A percentile compares a stretch with the other conserved stretches of the same genome.
Evolutionary conservation across 1,284 basidiomycete genomes (phyloP).

Genomic region (Ceratobasidium papillatum): DNA sequence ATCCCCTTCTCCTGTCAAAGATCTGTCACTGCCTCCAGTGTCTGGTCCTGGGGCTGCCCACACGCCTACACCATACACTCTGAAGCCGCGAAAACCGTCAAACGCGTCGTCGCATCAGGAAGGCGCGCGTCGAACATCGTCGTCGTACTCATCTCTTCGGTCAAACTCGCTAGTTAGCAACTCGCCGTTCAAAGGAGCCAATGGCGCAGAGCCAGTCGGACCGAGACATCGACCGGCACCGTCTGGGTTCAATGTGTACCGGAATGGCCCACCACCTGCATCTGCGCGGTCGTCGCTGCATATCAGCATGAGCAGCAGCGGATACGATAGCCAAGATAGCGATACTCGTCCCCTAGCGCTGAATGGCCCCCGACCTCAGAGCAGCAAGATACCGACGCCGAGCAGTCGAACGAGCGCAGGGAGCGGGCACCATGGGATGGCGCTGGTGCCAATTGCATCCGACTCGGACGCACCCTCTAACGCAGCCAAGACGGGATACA

Average conservation of each 20-base stretch:
- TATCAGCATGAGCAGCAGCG: slow-evolving; percentile 7
- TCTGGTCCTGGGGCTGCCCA: not conserved
- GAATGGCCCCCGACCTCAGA: slow-evolving; percentile 31
- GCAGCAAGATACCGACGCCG: slow-evolving; percentile 42
- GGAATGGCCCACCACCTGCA: slow-evolving; percentile 10
- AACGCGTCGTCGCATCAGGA: slow-evolving; percentile 53
- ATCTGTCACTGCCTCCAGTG: not conserved
- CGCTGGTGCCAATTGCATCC: slow-evolving; percentile 3
- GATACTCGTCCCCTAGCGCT: slow-evolving; percentile 1
- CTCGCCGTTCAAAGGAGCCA: slow-evolving; percentile 75
- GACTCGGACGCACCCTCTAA: slow-evolving; percentile 35
- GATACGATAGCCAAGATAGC: slow-evolving; percentile 13
- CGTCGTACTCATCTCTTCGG: slow-evolving; percentile 82
- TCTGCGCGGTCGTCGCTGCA: slow-evolving; percentile 32
- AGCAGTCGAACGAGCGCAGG: slow-evolving; percentile 40
- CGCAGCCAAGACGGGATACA: slow-evolving; percentile 59
- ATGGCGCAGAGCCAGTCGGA: slow-evolving; percentile 52
- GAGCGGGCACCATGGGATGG: not conserved
- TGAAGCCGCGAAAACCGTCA: slow-evolving; percentile 31
- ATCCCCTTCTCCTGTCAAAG: slow-evolving; percentile 34
- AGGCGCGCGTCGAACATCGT: slow-evolving; percentile 67
- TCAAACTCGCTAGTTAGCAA: slow-evolving; percentile 86
- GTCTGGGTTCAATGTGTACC: slow-evolving; percentile 28
- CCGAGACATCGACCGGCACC: slow-evolving; percentile 40
- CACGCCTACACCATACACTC: slow-evolving; percentile 28